These are phyloP conservation scores for Aspergillus incahuasiensis DNA, from an alignment of 495 filamentous ascomycete species.

Conservation along the genomic window DNA sequence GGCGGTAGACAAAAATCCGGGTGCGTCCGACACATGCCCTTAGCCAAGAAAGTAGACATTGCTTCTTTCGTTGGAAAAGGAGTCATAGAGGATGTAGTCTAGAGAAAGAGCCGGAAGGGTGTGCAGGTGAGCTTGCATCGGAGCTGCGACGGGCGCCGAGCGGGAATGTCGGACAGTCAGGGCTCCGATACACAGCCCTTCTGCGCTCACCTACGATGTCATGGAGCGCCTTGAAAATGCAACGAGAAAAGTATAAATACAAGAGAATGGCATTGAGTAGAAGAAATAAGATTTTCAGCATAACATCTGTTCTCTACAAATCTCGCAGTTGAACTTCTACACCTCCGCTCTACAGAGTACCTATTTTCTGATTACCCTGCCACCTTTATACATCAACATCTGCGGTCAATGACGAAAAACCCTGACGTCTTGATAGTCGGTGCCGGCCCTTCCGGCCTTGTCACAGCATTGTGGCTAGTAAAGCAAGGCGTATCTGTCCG, in stretches of 20 bases:
- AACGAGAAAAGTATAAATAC: background rate
- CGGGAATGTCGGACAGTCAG: conserved; percentile 1
- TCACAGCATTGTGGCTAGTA: conserved; percentile 37
- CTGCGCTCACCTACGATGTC: background rate
- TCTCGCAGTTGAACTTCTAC: background rate
- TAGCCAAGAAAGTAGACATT: background rate
- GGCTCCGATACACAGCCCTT: background rate
- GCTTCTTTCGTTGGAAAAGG: background rate
- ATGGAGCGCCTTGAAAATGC: background rate
- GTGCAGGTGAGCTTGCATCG: background rate
- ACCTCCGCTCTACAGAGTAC: background rate
- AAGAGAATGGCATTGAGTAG: background rate
- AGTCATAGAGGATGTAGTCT: background rate
- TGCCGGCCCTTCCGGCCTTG: conserved; percentile 40
- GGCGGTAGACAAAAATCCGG: background rate
- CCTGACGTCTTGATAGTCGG: conserved; percentile 38
- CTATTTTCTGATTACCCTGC: background rate
- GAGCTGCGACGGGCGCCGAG: background rate
- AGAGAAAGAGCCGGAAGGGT: background rate
- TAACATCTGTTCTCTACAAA: background rate
- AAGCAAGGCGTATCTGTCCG: conserved; percentile 29
- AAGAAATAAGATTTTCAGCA: background rate
- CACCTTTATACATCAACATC: background rate
- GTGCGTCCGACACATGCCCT: background rate
- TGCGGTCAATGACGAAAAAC: conserved; percentile 11